These are phyloP conservation scores for Trichocomaceae sp. DNA, from an alignment of 2,329 filamentous ascomycete genomes.

Conservation along the genomic window DNA sequence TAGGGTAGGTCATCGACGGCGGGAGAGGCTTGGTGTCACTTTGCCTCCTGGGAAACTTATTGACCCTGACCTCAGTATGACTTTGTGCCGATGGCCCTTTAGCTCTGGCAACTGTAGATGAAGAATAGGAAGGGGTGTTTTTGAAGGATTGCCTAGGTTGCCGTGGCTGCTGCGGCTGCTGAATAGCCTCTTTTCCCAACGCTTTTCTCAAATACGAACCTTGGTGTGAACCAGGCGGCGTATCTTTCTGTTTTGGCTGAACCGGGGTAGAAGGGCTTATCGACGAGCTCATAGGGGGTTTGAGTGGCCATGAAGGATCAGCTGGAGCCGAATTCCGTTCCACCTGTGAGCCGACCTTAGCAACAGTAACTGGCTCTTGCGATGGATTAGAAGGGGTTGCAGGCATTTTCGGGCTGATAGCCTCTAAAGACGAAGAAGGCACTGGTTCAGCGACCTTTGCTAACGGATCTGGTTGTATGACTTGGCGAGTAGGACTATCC, in stretches of 20 bases:
- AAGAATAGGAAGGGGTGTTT: background rate
- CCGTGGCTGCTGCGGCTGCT: background rate
- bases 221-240: slow-evolving; percentile 18
- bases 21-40: slow-evolving; percentile 1
- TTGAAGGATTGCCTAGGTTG: background rate
- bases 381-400: slow-evolving; percentile 1
- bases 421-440: slow-evolving; percentile 5
- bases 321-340: background rate
- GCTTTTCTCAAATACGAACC: slow-evolving; percentile 13
- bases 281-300: background rate
- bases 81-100: slow-evolving; percentile 21
- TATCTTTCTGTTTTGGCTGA: slow-evolving; percentile 16
- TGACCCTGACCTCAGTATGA: slow-evolving; percentile 16
- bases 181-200: slow-evolving; percentile 1
- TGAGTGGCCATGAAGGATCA: slow-evolving; percentile 13
- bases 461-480: slow-evolving; percentile 1
- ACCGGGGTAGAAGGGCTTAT: slow-evolving; percentile 9
- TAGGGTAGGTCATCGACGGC: slow-evolving; percentile 10
- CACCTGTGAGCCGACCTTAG: background rate
- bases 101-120: slow-evolving; percentile 9
- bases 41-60: slow-evolving; percentile 8
- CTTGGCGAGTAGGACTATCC: slow-evolving; percentile 15
- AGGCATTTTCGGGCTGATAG: background rate
- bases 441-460: background rate
- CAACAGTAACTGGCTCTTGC: background rate